Percentiles rank a stretch among this genome's conserved stretches.
Evolutionary conservation across 2,329 filamentous ascomycete genomes (phyloP).

Genomic region (Aplosporella prunicola): DNA sequence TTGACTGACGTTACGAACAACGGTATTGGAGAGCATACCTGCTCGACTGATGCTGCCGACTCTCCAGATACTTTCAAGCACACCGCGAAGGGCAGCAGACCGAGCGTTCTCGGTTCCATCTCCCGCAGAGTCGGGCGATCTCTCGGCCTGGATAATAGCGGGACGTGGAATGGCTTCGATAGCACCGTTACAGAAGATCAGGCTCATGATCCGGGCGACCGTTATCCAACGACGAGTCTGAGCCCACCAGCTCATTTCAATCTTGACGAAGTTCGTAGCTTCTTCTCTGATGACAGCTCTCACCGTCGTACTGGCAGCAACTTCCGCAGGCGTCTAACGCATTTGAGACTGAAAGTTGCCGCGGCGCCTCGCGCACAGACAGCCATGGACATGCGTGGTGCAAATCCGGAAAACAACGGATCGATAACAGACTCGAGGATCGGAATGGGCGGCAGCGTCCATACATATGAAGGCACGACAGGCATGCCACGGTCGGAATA

Average conservation of each 20-base stretch:
- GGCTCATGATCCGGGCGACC: slow-evolving; percentile 28
- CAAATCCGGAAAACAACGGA: neutral
- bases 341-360: slow-evolving; percentile 17
- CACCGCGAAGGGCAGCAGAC: slow-evolving; percentile 10
- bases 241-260: slow-evolving; percentile 32
- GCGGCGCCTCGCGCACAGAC: slow-evolving; percentile 12
- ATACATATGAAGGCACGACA: slow-evolving; percentile 17
- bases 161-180: neutral
- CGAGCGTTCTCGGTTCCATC: slow-evolving; percentile 12
- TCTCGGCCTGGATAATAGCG: slow-evolving; percentile 1
- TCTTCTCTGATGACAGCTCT: slow-evolving; percentile 33
- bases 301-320: slow-evolving; percentile 14
- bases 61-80: slow-evolving; percentile 12
- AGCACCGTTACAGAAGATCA: neutral
- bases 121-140: slow-evolving; percentile 11
- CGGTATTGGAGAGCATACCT: slow-evolving; percentile 1
- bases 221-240: slow-evolving; percentile 39
- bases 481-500: slow-evolving; percentile 33
- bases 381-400: slow-evolving; percentile 11
- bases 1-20: too few relatives aligned
- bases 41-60: slow-evolving; percentile 1
- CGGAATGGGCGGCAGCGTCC: slow-evolving; percentile 1
- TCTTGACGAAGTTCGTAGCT: slow-evolving; percentile 31
- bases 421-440: slow-evolving; percentile 1
- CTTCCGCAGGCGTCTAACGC: slow-evolving; percentile 28